Conservation (phyloP, 345 rosid genomes). For the Ricinus communis region DNA sequence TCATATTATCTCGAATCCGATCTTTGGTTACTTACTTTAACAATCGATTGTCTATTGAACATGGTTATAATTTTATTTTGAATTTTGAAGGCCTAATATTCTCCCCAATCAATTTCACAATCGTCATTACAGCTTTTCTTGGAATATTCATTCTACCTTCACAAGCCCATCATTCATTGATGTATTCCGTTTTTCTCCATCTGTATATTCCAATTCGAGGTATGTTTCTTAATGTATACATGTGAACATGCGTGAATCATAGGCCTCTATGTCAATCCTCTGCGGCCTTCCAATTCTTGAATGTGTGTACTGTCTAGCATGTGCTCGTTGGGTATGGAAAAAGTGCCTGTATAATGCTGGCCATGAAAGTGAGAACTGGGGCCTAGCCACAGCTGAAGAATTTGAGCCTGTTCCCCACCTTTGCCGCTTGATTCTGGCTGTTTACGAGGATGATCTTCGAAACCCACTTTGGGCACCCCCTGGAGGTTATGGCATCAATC, state of each 20-base stretch:
- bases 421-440: conserved; percentile 69
- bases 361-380: conserved; percentile 88
- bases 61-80: neutral
- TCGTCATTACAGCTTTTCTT: neutral
- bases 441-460: conserved; percentile 74
- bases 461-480: conserved; percentile 88
- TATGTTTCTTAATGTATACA: conserved; percentile 17
- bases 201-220: neutral
- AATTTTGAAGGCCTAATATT: neutral
- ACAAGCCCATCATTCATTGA: neutral
- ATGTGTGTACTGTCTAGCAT: conserved; percentile 84
- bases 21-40: neutral
- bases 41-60: neutral
- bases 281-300: conserved; percentile 86
- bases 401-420: conserved; percentile 77
- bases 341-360: conserved; percentile 88
- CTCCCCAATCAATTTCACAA: neutral
- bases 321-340: conserved; percentile 86
- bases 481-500: conserved; percentile 74
- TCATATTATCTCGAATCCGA: neutral
- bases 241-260: conserved; percentile 37
- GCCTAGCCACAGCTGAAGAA: conserved; percentile 69
- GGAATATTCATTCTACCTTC: neutral
- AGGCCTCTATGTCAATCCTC: conserved; percentile 69
- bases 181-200: neutral